Evolutionary conservation across 106 monocot genomes (phyloP), one percentile per base, ranked within the genome.

Genomic region (Hemerocallis citrina): DNA sequence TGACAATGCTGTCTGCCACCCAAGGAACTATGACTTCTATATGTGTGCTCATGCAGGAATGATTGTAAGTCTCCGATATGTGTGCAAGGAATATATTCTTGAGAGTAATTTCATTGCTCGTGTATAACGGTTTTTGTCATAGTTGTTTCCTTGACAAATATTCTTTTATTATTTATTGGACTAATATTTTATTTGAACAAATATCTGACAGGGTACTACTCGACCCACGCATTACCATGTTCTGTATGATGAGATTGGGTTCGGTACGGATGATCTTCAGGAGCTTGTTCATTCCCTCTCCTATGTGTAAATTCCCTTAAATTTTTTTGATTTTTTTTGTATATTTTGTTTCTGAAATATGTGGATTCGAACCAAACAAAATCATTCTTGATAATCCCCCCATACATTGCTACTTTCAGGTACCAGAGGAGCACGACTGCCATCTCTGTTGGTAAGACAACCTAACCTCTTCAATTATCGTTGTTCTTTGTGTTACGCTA

Each of bases 141-240:
- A n/a, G n/a, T n/a, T n/a, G n/a, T n/a, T n/a, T n/a, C n/a, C n/a
- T n/a, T n/a, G n/a, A n/a, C n/a, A n/a, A 3, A 13, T 12, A 25
- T 46, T 11, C 6, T 34, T 15, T 59, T 46, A 3, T n/a, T n/a
- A n/a, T n/a, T n/a, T n/a, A n/a, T n/a, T n/a, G n/a, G n/a, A n/a
- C n/a, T n/a, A n/a, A n/a, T 19, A 2, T 50, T 7, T 47, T 22
- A 5, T 47, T 28, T 50, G 21, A 49, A 19, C 2, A 19, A 19
- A 4, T 17, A 49, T 49, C n/a, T 25, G 9, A 32, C 68, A 98
- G 96, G 96, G 96, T 6, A 98, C 96, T 3, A 87, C 86, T 0
- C 68, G 96, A 17, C 96, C 96, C 0, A 98, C 96, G 0, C 96
- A 98, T 31, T 98, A 98, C 20, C 96, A 98, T 55, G 84, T 98